These are phyloP conservation scores for Solanum gracilifrons DNA, from an alignment of 257 asterid genomes.

Conservation along the genomic window DNA sequence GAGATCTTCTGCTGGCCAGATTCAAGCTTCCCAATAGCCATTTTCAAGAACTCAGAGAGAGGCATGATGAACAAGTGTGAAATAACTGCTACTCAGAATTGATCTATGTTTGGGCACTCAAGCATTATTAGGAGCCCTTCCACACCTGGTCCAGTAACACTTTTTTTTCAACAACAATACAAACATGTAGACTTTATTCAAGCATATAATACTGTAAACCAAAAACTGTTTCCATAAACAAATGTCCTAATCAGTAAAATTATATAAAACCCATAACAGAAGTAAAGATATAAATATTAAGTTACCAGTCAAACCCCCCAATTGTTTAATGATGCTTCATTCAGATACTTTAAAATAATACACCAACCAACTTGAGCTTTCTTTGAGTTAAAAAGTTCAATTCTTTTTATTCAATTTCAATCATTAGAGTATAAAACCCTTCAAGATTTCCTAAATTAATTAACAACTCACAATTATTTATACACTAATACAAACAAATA, in stretches of 20 bases:
- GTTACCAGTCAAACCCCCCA: conserved; percentile 34
- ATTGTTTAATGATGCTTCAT: conserved; percentile 22
- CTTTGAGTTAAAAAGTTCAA: conserved; percentile 21
- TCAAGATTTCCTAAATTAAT: conserved; percentile 31
- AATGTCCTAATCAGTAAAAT: conserved; percentile 29
- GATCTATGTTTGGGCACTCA: background rate
- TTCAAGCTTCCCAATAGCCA: conserved; percentile 60
- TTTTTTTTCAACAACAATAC: background rate
- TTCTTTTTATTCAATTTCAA: conserved; percentile 35
- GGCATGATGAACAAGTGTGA: conserved; percentile 46
- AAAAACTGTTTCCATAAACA: conserved; percentile 11
- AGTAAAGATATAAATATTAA: conserved; percentile 14
- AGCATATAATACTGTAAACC: background rate
- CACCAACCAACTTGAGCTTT: conserved; percentile 35
- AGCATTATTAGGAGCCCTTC: background rate
- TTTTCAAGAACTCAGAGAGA: conserved; percentile 65
- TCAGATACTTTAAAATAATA: conserved; percentile 9
- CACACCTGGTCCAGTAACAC: background rate
- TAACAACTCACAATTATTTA: conserved; percentile 26
- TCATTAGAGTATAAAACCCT: conserved; percentile 41
- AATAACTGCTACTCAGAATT: conserved; percentile 1
- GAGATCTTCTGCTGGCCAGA: conserved; percentile 26
- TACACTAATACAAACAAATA: background rate
- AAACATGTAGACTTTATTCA: background rate
- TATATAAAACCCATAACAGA: conserved; percentile 23